Evolutionary conservation across 2,329 filamentous ascomycete species (phyloP), one percentile per base, ranked within the genome.

Genomic region (Lizonia empirigonia): DNA sequence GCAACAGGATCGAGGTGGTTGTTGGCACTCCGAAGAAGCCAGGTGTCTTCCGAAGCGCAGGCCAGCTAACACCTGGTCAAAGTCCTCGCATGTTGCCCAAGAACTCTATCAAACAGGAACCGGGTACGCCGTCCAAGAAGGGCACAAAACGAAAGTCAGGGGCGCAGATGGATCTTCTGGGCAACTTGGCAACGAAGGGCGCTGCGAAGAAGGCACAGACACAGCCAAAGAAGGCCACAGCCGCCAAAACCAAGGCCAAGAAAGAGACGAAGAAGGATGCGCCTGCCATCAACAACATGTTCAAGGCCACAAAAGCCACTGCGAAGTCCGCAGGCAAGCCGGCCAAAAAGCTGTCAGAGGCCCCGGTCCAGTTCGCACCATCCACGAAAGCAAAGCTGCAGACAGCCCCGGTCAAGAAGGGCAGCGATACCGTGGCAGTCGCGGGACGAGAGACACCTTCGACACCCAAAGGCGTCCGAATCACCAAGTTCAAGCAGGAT

Each of bases 41-140:
- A 26, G 59, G 51, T 35, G 62, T 66, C 6, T 48, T 69, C 47
- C 58, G 61, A 58, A 61, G 58, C 58, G 50, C 65, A 60, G 68
- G 69, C n/a, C 65, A 72, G 39, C 56, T 69, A 8, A 73, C 71
- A 33, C 70, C 71, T 24, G 68, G 60, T 27, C 64, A 69, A 54
- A 73, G 71, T 39, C 71, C 71, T 22, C 69, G 64, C 36, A 65
- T 72, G 19, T 32, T 46, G n/a, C 62, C 69, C 24, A 61, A 61
- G 24, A 51, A 56, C 1, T 44, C 57, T 27, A 27, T 62, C 46
- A 64, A 65, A 15, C 40, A 58, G 32, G 67, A 69, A 23, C 64
- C 65, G 15, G 50, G 55, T 1, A 71, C 65, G n/a, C 67, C 68
- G 8, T 65, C 69, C 10, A 70, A 69, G 58, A 68, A 60, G 44